These are phyloP conservation scores for Colletotrichum kahawae DNA, from an alignment of 2,329 filamentous ascomycete genomes.

Conservation along the genomic window DNA sequence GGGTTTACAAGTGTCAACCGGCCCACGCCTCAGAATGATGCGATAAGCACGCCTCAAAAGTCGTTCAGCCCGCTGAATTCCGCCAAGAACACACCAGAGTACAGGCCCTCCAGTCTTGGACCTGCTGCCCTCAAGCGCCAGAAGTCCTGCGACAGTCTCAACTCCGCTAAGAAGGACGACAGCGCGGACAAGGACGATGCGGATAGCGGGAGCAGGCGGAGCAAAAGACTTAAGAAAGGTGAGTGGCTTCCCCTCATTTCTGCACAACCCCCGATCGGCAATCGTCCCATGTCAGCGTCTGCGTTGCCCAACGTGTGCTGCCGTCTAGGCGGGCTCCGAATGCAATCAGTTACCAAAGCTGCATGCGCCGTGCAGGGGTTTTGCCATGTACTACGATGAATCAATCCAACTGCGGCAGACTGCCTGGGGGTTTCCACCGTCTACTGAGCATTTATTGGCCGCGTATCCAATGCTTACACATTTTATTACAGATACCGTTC, in stretches of 20 bases:
- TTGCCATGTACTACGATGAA: conserved; percentile 23
- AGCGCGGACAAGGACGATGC: conserved; percentile 59
- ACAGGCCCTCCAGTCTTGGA: conserved; percentile 59
- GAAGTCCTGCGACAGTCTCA: conserved; percentile 64
- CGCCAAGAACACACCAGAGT: conserved; percentile 69
- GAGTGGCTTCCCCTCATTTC: not conserved
- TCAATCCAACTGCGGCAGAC: not conserved
- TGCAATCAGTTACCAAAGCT: not conserved
- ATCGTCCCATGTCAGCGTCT: conserved; percentile 1
- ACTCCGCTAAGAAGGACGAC: conserved; percentile 52
- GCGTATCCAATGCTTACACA: conserved; percentile 15
- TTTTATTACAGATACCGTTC: conserved; percentile 60
- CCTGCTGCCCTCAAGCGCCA: conserved; percentile 77
- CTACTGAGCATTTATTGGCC: not conserved
- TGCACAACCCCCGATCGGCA: not conserved
- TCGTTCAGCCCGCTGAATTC: conserved; percentile 66
- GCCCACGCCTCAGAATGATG: conserved; percentile 38
- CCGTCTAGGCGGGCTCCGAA: not conserved
- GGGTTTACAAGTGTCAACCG: conserved; percentile 73
- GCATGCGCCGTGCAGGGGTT: conserved; percentile 19
- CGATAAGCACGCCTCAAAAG: conserved; percentile 67
- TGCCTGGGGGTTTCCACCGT: not conserved
- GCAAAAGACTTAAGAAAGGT: conserved; percentile 89
- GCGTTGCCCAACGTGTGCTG: not conserved
- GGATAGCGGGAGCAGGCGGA: conserved; percentile 72